Percentiles rank a stretch among this genome's conserved stretches.
Conservation (phyloP, 257 asterid species). For the Rauvolfia tetraphylla region DNA sequence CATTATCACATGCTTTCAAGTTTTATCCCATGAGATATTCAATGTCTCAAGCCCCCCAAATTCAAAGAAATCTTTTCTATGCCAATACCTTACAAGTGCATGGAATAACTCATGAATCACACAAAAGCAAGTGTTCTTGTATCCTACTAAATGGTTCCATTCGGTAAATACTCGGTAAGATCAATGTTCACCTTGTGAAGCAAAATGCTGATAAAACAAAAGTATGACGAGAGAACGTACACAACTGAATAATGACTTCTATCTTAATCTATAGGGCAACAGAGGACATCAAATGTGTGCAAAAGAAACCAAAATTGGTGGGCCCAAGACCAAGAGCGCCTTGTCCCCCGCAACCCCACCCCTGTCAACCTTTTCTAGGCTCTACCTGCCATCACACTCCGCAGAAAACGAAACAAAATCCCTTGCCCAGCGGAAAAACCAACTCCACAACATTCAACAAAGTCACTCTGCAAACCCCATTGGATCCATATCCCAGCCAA, state of each 20-base stretch:
- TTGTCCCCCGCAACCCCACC: background rate
- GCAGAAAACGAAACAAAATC: background rate
- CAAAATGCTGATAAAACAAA: background rate
- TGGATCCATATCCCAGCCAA: background rate
- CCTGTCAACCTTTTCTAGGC: background rate
- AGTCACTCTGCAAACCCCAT: background rate
- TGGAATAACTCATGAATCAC: background rate
- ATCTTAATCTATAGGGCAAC: background rate
- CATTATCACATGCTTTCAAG: background rate
- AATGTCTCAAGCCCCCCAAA: background rate
- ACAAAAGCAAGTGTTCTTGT: too few species aligned
- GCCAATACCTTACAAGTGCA: too few species aligned
- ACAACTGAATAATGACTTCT: background rate
- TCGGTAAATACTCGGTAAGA: background rate
- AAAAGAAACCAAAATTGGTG: constrained; percentile 7
- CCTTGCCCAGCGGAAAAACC: background rate
- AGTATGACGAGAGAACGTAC: background rate
- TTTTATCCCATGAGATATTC: background rate
- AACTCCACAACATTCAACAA: background rate
- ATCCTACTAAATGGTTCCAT: background rate
- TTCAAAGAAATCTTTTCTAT: too few species aligned
- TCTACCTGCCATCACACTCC: background rate
- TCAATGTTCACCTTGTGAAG: background rate
- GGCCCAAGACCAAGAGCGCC: background rate
- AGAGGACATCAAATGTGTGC: background rate